phyloP scores from a whole-genome alignment of 139 green algal genomes.

The Pseudopediastrum boryanum region DNA sequence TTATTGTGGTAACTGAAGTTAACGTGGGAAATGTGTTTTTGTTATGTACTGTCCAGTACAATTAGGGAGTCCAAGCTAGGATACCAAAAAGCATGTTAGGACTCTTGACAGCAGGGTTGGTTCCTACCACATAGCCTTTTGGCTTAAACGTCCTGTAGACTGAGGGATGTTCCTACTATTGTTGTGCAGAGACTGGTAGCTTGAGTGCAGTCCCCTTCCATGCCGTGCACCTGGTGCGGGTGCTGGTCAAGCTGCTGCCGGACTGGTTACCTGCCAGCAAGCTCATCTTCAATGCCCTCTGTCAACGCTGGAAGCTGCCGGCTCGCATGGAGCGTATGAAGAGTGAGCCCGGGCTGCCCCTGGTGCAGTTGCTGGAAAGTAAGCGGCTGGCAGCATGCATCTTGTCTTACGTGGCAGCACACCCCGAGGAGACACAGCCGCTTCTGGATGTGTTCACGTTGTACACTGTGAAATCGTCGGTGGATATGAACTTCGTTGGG shows the following conservation, averaged over 20 bases:
- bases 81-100: no score
- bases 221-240: constrained; percentile 79
- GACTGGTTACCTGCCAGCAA: constrained; percentile 68
- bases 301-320: constrained; percentile 56
- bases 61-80: no score
- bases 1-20: no score
- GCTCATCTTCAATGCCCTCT: constrained; percentile 54
- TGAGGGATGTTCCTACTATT: no score
- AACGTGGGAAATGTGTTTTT: no score
- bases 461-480: constrained; percentile 47
- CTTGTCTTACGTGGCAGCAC: constrained; percentile 67
- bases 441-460: constrained; percentile 89
- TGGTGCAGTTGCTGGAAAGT: constrained; percentile 74
- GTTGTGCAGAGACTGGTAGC: no score
- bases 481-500: constrained; percentile 34
- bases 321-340: constrained; percentile 29
- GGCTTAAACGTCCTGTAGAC: no score
- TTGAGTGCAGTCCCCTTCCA: constrained; percentile 56
- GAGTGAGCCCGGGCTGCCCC: constrained; percentile 33
- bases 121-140: no score
- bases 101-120: no score
- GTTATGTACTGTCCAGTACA: no score
- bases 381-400: constrained; percentile 86
- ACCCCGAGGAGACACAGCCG: constrained; percentile 65
- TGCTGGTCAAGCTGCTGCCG: constrained; percentile 78